Base-by-base conservation (phyloP, 1,284 basidiomycete genomes). In the Pyrrhoderma lamaoense region DNA sequence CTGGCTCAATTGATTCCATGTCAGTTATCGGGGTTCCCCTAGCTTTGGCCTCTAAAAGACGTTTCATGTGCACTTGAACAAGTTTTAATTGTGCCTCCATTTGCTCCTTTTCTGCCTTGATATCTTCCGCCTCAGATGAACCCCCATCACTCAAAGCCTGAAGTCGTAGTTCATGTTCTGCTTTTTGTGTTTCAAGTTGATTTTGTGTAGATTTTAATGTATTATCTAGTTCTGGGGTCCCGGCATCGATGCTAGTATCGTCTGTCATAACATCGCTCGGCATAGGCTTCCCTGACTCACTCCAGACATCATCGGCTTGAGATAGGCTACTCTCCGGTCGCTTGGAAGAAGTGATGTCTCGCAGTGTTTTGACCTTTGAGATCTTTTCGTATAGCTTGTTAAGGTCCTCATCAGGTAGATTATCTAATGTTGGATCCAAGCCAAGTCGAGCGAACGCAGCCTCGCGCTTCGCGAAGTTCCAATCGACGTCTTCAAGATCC, bases 351-450 rank as follows among this genome's bases (percentile, higher is more conserved):
- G 80, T 78, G 58, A 85, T 80, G 59, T 88, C 87, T 8, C 92
- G 84, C 72, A 91, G 77, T 8, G 85, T 91, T 67, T 95, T 91
- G 47, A 95, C 91, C 64, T 91, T 92, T 34, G 92, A 84, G 65
- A 93, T 89, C 67, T 87, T 85, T 68, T 96, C 90, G 65, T 87
- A 97, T 14, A 97, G 74, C 63, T 88, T 91, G 72, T 95, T 94
- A 48, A 97, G 73, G 64, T 97, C 93, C 51, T 91, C 87, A 65
- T 97, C 93, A 0, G 89, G 89, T 23, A 97, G 75, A 61, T 86
- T 89, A 64, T 96, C 91, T 25, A 97, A 73, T 14, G 89, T 79
- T 3, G 93, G 89, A 62, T 93, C 88, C 16, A 89, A 68, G 0
- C 91, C 90, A 13, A 94, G 71, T 46, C 85, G 76, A 4, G 89